Base-by-base conservation (phyloP, 2,329 filamentous ascomycete species). In the Aspergillus sp. region DNA sequence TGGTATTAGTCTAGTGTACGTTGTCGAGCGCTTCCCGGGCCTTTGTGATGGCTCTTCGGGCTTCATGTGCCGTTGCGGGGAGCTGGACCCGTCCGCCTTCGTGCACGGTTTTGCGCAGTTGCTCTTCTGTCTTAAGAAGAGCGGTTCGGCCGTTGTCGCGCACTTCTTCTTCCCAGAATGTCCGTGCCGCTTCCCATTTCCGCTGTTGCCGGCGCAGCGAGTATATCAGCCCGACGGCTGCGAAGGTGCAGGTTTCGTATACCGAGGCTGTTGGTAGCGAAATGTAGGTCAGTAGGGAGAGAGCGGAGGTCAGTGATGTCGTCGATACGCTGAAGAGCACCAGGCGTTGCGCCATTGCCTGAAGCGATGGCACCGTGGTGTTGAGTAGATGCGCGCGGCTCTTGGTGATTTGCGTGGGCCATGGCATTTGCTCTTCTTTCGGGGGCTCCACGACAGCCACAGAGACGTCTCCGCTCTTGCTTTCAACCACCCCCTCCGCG, bases 261-360 rank as follows among this genome's bases (percentile, higher is more conserved):
- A 83, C 55, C 1, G 79, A 79, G 7, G 81, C 77, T 0, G 80
- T 75, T 0, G 80, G 77, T 8, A 81, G 67, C 15, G 83, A 84
- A 17, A 84, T 62, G 68, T 83, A 86, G 3, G 85, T 77, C 55
- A 86, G 78, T 0, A 75, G 79, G 0, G 81, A 82, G 2, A 87
- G 76, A 0, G 82, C 82, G 11, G 80, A 79, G 1, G 83, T 83
- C 3, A 89, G 76, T 4, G 86, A 85, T 0, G 90, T 89, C 0
- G 90, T 91, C 52, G 86, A 88, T 0, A 91, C 76, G 0, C 90
- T 89, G 67, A 92, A 87, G 4, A 96, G 71, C 4, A 96, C 86
- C 2, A 93, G 83, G 56, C 82, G 85, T 73, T 93, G 89, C 1
- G 89, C 88, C 0, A 91, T 78, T 1, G 88, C 86, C 68, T 91